Evolutionary conservation across 2,329 filamentous ascomycete genomes (phyloP).

Genomic region (Alternaria brassicae): DNA sequence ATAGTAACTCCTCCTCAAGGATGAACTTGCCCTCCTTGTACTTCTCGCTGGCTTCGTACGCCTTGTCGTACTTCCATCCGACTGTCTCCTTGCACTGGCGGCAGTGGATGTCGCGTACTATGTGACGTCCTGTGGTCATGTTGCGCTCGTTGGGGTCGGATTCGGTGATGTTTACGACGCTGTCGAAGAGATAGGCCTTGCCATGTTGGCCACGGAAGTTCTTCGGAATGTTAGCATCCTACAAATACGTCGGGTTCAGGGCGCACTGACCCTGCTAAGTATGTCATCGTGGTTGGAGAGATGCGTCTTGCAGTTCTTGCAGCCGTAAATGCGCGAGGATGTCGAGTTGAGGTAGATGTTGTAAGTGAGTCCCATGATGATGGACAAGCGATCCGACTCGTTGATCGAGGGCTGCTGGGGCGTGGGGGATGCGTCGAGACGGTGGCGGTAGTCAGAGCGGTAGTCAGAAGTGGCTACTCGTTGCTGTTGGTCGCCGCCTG

Average conservation of each 20-base stretch:
- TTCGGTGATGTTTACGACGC: slow-evolving; percentile 86
- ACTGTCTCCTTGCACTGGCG: slow-evolving; percentile 90
- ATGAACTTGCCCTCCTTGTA: slow-evolving; percentile 99
- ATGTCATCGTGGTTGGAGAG: slow-evolving; percentile 96
- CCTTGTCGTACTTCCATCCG: slow-evolving; percentile 99
- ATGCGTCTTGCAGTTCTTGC: slow-evolving; percentile 92
- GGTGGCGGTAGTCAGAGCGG: slow-evolving; percentile 12
- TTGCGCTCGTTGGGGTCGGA: slow-evolving; percentile 90
- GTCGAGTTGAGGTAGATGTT: slow-evolving; percentile 90
- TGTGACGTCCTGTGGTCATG: slow-evolving; percentile 96
- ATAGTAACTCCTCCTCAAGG: slow-evolving; percentile 87
- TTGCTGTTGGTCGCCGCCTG: slow-evolving; percentile 15
- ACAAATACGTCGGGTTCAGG: background rate
- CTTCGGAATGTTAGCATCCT: slow-evolving; percentile 56
- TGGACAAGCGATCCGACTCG: slow-evolving; percentile 11
- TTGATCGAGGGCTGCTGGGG: slow-evolving; percentile 9
- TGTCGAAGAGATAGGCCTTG: slow-evolving; percentile 96
- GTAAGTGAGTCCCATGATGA: slow-evolving; percentile 82
- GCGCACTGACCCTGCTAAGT: slow-evolving; percentile 77
- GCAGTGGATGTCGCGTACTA: slow-evolving; percentile 92
- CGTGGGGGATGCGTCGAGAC: slow-evolving; percentile 6
- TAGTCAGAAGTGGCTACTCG: slow-evolving; percentile 17
- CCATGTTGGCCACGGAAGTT: slow-evolving; percentile 98
- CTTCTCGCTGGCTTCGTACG: slow-evolving; percentile 88
- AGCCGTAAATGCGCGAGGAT: slow-evolving; percentile 87